Evolutionary conservation across 2,329 filamentous ascomycete genomes (phyloP).

Genomic region (Colletotrichum trifolii): DNA sequence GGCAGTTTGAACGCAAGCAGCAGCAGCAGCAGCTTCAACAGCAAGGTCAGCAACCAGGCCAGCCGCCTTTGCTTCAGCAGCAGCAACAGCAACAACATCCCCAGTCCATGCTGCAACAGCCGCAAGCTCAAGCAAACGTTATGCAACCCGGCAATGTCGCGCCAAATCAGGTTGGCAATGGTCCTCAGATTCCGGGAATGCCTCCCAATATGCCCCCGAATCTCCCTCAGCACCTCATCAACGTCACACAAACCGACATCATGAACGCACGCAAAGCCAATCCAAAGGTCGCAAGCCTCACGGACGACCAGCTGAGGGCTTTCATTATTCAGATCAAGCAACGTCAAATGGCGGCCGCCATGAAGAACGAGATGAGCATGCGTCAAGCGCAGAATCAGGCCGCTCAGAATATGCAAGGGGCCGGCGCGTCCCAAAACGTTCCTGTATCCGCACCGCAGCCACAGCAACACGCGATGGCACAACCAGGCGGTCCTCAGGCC

Average conservation of each 20-base stretch:
- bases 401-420: conserved; percentile 6
- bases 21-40: conserved; percentile 39
- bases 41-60: conserved; percentile 37
- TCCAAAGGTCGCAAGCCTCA: conserved; percentile 36
- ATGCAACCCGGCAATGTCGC: conserved; percentile 26
- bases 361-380: conserved; percentile 36
- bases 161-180: conserved; percentile 12
- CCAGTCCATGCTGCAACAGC: conserved; percentile 28
- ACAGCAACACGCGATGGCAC: conserved; percentile 20
- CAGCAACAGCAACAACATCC: conserved; percentile 39
- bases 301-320: conserved; percentile 40
- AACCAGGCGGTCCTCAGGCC: conserved; percentile 9
- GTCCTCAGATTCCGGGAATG: conserved; percentile 30
- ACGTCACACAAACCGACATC: conserved; percentile 43
- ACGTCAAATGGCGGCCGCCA: conserved; percentile 32
- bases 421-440: background rate
- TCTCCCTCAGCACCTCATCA: conserved; percentile 38
- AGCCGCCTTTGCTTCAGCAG: conserved; percentile 37
- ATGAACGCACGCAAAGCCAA: conserved; percentile 41
- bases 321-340: conserved; percentile 33
- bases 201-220: conserved; percentile 37
- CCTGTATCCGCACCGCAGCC: conserved; percentile 19
- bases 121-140: conserved; percentile 33
- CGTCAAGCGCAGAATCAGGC: conserved; percentile 32
- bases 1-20: conserved; percentile 38